Percentiles rank a stretch among this genome's conserved stretches.
phyloP scores from a whole-genome alignment of 352 stramenopile species.

The Pilasporangium apinafurcum region DNA sequence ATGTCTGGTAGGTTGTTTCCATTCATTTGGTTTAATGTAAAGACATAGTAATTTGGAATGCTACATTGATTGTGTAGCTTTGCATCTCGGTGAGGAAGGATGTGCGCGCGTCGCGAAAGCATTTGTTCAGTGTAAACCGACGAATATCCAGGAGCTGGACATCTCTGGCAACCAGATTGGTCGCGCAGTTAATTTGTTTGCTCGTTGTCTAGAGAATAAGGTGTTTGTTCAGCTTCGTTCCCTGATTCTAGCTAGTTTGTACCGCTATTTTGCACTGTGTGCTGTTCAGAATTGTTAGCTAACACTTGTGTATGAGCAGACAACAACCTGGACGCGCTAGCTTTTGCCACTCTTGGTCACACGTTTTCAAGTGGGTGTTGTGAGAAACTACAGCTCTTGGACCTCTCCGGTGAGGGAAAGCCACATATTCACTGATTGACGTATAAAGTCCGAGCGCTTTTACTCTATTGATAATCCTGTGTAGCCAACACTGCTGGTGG shows the following conservation, averaged over 20 bases:
- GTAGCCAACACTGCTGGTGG: slow-evolving; percentile 35
- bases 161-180: slow-evolving; percentile 22
- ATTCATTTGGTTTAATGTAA: not conserved
- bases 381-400: slow-evolving; percentile 18
- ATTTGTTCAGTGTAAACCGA: slow-evolving; percentile 7
- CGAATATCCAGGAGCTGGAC: slow-evolving; percentile 16
- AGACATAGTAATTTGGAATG: not conserved
- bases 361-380: slow-evolving; percentile 14
- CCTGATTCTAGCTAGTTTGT: slow-evolving; percentile 18
- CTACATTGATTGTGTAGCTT: slow-evolving; percentile 8
- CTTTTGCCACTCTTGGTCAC: slow-evolving; percentile 22
- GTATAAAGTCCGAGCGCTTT: too few relatives aligned
- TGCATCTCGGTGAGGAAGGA: slow-evolving; percentile 18
- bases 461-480: not conserved
- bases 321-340: slow-evolving; percentile 26
- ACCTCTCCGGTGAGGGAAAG: slow-evolving; percentile 25
- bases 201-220: slow-evolving; percentile 3
- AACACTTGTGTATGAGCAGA: slow-evolving; percentile 9
- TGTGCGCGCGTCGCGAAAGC: slow-evolving; percentile 10
- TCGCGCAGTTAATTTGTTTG: slow-evolving; percentile 19
- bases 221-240: slow-evolving; percentile 14
- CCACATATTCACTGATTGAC: not conserved
- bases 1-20: slow-evolving; percentile 16
- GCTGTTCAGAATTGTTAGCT: not conserved
- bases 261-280: too few relatives aligned